phyloP scores from a whole-genome alignment of 352 stramenopile genomes.

The Globisporangium middletonii region DNA sequence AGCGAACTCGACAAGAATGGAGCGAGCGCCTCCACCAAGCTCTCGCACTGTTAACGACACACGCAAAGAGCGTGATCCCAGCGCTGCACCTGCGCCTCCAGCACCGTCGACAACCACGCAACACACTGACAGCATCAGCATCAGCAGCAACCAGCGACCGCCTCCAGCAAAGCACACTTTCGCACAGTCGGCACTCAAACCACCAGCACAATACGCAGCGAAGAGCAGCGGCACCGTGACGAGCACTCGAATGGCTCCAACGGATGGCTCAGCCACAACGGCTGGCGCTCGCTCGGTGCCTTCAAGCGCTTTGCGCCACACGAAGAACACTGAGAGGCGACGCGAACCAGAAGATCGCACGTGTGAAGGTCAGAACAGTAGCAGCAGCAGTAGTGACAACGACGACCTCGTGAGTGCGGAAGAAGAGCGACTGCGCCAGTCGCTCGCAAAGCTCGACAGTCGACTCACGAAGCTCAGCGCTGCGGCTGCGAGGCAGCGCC shows the following conservation, averaged over 20 bases:
- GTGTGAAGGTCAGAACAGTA: neutral
- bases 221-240: neutral
- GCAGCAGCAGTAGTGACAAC: slow-evolving; percentile 11
- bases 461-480: slow-evolving; percentile 22
- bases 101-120: too few relatives aligned
- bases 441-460: slow-evolving; percentile 45
- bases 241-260: too few relatives aligned
- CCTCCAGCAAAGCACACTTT: too few relatives aligned
- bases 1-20: too few relatives aligned
- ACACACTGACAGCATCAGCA: too few relatives aligned
- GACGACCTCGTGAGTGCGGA: slow-evolving; percentile 30
- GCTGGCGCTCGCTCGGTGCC: too few relatives aligned
- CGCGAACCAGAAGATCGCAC: neutral
- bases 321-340: neutral
- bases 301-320: neutral
- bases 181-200: neutral
- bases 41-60: too few relatives aligned
- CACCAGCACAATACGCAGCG: neutral
- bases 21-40: too few relatives aligned
- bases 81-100: too few relatives aligned
- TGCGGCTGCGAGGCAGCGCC: neutral
- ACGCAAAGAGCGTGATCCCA: too few relatives aligned
- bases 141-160: neutral
- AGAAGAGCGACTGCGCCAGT: slow-evolving; percentile 42
- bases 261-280: too few relatives aligned